These are phyloP conservation scores for Talaromyces liani DNA, from an alignment of 495 filamentous ascomycete genomes.

Conservation along the genomic window DNA sequence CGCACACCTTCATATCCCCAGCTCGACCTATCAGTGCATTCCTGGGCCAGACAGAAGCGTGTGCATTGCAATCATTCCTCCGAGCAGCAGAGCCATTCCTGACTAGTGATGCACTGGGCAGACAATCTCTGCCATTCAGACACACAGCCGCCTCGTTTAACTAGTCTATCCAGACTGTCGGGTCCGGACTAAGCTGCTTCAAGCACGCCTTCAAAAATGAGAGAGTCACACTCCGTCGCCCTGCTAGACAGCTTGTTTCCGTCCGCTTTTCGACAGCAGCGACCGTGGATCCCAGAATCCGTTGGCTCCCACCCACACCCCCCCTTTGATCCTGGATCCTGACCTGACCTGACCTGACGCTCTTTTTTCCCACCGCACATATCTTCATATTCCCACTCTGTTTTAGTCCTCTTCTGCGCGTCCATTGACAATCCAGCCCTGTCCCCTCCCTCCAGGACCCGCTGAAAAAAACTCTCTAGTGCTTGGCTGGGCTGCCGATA, in stretches of 20 bases:
- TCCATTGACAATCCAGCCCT: background rate
- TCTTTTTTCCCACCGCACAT: conserved; percentile 4
- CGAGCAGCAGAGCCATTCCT: background rate
- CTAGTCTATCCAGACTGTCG: conserved; percentile 27
- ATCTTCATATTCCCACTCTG: background rate
- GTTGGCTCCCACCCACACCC: background rate
- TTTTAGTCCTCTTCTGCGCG: background rate
- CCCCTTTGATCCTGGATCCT: background rate
- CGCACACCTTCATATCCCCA: background rate
- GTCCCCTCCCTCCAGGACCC: conserved; percentile 4
- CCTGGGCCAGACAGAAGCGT: background rate
- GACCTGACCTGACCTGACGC: background rate
- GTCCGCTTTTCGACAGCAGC: background rate
- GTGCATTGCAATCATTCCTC: background rate
- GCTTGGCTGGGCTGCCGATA: background rate
- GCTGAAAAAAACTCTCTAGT: conserved; percentile 1
- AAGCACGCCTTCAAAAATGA: conserved; percentile 7
- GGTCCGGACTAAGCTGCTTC: conserved; percentile 23
- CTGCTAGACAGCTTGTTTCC: background rate
- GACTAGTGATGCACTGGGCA: conserved; percentile 5
- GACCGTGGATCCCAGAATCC: background rate
- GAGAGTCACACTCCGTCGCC: conserved; percentile 2
- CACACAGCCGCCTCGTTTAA: conserved; percentile 28
- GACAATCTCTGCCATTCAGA: conserved; percentile 9
- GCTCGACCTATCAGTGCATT: conserved; percentile 2